Base-by-base conservation (phyloP, 805 yeast species). In the Candida sonorensis region DNA sequence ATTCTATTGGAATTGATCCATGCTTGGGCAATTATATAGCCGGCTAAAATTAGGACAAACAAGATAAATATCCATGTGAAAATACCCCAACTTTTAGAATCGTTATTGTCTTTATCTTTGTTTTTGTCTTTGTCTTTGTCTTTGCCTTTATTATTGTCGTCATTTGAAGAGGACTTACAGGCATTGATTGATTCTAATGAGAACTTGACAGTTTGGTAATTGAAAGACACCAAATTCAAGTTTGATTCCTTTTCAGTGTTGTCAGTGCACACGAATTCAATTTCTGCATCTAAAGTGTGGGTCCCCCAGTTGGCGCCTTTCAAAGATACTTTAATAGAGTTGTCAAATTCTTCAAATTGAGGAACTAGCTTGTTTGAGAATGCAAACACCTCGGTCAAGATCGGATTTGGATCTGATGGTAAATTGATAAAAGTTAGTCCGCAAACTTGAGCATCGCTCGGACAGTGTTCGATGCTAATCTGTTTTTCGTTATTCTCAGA, bases 11-110 rank as follows among this genome's bases (percentile, higher is more conserved):
- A 44, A 55, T 79, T 75, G 42, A 79, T 66, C 84, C 87, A 81
- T 1, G 87, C 83, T 21, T 80, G 80, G 17, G 77, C 77, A 33
- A 79, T 71, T 16, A 81, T 71, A 55, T 84, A 88, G 26, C 76
- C 75, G 28, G 86, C 77, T 45, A 82, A 67, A 28, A 72, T 70
- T 21, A 90, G 57, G 12, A 84, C 83, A 42, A 79, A 57, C 38
- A 87, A 59, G 44, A 88, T 77, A 51, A 88, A 84, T 8, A 86
- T 49, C 78, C 90, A 84, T 3, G 87, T 73, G 52, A 88, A 74
- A 69, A 88, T 74, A 33, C 94, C 92, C 79, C 90, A 77, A 37
- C 78, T 75, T 48, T 59, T 30, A 10, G 75, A 64, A 25, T 55
- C 55, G n/a, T 54, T 59, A 4, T 44, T 36, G 14, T 38, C 35